Evolutionary conservation across 2,329 filamentous ascomycete species (phyloP).

Genomic region (Cladosporium sp.): DNA sequence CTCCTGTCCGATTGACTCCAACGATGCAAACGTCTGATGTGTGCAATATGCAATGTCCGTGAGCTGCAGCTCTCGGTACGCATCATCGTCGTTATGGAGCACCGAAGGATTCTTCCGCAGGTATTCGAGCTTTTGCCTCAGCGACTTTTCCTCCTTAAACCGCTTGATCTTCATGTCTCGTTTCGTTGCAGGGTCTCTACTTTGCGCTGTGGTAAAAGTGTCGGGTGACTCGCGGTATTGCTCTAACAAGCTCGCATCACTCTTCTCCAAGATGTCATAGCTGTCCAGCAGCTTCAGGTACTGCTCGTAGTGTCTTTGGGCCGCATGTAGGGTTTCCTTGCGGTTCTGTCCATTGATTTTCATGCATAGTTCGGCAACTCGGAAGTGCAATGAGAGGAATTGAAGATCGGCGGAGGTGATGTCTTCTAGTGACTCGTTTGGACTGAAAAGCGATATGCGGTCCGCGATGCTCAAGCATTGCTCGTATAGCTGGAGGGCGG

Average conservation of each 20-base stretch:
- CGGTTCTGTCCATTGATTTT: slow-evolving; percentile 55
- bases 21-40: slow-evolving; percentile 74
- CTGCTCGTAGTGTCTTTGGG: slow-evolving; percentile 66
- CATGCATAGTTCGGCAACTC: slow-evolving; percentile 72
- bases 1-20: slow-evolving; percentile 85
- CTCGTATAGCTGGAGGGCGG: slow-evolving; percentile 65
- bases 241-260: slow-evolving; percentile 64
- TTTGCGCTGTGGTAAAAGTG: slow-evolving; percentile 66
- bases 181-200: slow-evolving; percentile 59
- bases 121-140: slow-evolving; percentile 76
- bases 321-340: slow-evolving; percentile 54
- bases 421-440: slow-evolving; percentile 85
- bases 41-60: slow-evolving; percentile 66
- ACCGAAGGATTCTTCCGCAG: slow-evolving; percentile 53
- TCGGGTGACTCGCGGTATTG: slow-evolving; percentile 65
- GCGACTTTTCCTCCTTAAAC: slow-evolving; percentile 76
- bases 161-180: slow-evolving; percentile 80
- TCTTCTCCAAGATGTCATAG: slow-evolving; percentile 63
- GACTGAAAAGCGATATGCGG: slow-evolving; percentile 75
- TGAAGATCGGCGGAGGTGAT: slow-evolving; percentile 76
- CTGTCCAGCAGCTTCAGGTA: slow-evolving; percentile 72
- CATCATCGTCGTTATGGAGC: slow-evolving; percentile 72
- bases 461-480: slow-evolving; percentile 64
- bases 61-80: slow-evolving; percentile 71
- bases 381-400: slow-evolving; percentile 71